These are phyloP conservation scores for Fraxinus angustifolia DNA, from an alignment of 305 asterid genomes.

Conservation along the genomic window DNA sequence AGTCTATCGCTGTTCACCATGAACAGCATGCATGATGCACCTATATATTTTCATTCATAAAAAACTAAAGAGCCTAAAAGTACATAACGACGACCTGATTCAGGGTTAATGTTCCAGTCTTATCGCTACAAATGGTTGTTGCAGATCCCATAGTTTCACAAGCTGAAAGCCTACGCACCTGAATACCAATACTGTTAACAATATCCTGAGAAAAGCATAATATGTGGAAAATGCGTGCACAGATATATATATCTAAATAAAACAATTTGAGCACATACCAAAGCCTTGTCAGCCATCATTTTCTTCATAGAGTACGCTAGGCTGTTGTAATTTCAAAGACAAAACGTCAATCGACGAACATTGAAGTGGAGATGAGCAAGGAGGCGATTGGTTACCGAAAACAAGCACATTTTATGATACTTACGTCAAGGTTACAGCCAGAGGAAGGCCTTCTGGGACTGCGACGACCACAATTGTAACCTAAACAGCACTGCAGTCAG, in stretches of 20 bases:
- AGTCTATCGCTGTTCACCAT: background rate
- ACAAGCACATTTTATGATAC: constrained; percentile 26
- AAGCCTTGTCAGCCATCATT: constrained; percentile 99
- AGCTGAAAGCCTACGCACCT: constrained; percentile 99
- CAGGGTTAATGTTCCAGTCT: constrained; percentile 93
- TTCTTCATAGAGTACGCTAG: constrained; percentile 96
- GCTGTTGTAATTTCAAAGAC: constrained; percentile 44
- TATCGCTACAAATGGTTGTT: constrained; percentile 94
- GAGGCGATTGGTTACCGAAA: background rate
- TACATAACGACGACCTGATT: constrained; percentile 55
- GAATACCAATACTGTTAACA: constrained; percentile 26
- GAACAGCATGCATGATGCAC: background rate
- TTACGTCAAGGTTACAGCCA: constrained; percentile 96
- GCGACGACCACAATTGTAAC: constrained; percentile 98
- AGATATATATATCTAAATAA: background rate
- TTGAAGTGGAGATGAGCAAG: constrained; percentile 9
- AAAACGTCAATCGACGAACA: constrained; percentile 25
- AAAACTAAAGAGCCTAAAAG: constrained; percentile 17
- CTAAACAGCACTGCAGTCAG: constrained; percentile 44
- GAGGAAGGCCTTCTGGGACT: constrained; percentile 99
- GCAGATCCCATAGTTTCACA: constrained; percentile 99
- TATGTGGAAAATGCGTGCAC: background rate
- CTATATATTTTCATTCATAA: constrained; percentile 7
- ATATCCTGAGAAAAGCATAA: background rate
- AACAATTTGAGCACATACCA: constrained; percentile 41